A percentile compares a stretch with the other conserved stretches of the same genome.
Evolutionary conservation across 164 flowering plant species (phyloP).

Genomic region (Umbilicus rupestris): DNA sequence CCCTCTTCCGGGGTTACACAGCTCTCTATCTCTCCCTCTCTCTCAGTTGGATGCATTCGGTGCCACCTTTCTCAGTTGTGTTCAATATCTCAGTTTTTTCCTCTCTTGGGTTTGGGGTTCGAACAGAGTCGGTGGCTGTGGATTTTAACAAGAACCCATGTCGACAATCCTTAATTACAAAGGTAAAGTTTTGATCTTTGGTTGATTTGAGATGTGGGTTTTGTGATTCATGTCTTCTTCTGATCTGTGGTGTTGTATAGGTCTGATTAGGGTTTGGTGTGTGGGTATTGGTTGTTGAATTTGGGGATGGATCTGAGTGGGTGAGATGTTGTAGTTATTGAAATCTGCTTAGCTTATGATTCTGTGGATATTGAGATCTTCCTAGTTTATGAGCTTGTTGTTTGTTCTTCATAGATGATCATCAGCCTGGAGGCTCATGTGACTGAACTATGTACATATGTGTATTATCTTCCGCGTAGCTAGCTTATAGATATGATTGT

Average conservation of each 20-base stretch:
- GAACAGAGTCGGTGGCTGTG: not conserved
- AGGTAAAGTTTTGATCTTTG: slow-evolving; percentile 1
- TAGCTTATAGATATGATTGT: no score
- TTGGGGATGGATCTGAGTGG: not conserved
- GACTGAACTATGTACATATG: not conserved
- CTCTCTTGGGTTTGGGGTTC: no score
- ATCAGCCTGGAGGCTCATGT: not conserved
- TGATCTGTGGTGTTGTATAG: not conserved
- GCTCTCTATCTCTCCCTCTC: not conserved
- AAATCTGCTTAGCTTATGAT: not conserved
- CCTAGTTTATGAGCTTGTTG: not conserved
- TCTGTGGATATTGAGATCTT: not conserved
- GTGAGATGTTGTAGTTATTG: not conserved
- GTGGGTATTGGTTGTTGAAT: not conserved
- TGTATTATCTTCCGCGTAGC: no score
- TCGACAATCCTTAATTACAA: slow-evolving; percentile 4
- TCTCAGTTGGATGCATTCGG: slow-evolving; percentile 1
- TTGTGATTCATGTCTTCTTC: not conserved
- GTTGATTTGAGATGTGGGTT: not conserved
- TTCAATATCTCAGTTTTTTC: not conserved
- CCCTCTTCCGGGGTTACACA: not conserved
- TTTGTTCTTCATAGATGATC: not conserved
- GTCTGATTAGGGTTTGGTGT: not conserved
- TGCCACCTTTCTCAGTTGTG: not conserved
- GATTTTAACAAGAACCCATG: not conserved